Conservation (phyloP, 129 eudicot genomes). For the Oenanthe sinensis region DNA sequence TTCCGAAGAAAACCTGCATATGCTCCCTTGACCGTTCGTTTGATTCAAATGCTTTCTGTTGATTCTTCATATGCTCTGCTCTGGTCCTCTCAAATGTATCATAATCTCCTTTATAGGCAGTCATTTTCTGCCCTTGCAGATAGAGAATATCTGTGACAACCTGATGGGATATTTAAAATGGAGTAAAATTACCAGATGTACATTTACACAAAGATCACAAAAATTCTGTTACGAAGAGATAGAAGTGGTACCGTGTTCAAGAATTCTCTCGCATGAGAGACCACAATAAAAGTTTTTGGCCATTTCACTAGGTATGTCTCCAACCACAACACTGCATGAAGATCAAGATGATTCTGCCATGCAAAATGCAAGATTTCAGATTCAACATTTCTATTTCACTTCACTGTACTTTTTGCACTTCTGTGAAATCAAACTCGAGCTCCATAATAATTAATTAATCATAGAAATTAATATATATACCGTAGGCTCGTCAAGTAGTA, state of each 20-base stretch:
- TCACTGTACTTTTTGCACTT: neutral
- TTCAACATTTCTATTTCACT: neutral
- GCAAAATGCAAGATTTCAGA: neutral
- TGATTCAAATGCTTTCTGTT: conserved; percentile 88
- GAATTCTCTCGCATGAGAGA: conserved; percentile 98
- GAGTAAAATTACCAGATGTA: conserved; percentile 4
- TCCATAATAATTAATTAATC: neutral
- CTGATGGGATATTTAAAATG: conserved; percentile 29
- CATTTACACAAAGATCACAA: neutral
- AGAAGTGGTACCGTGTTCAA: conserved; percentile 63
- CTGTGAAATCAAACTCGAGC: neutral
- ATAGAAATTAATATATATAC: conserved; percentile 22
- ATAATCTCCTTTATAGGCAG: conserved; percentile 79
- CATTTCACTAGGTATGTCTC: conserved; percentile 90
- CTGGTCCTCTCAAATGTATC: conserved; percentile 95
- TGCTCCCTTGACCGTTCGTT: conserved; percentile 88
- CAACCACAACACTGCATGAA: conserved; percentile 96
- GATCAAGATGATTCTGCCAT: conserved; percentile 95
- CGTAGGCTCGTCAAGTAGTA: conserved; percentile 96
- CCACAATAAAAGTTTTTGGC: conserved; percentile 99
- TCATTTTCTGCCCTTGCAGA: conserved; percentile 78
- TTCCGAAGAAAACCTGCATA: conserved; percentile 64
- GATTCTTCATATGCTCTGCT: conserved; percentile 76
- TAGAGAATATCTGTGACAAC: conserved; percentile 93
- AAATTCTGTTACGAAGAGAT: neutral